Conservation (phyloP, 495 filamentous ascomycete genomes). For the Stereocaulon alpinum region DNA sequence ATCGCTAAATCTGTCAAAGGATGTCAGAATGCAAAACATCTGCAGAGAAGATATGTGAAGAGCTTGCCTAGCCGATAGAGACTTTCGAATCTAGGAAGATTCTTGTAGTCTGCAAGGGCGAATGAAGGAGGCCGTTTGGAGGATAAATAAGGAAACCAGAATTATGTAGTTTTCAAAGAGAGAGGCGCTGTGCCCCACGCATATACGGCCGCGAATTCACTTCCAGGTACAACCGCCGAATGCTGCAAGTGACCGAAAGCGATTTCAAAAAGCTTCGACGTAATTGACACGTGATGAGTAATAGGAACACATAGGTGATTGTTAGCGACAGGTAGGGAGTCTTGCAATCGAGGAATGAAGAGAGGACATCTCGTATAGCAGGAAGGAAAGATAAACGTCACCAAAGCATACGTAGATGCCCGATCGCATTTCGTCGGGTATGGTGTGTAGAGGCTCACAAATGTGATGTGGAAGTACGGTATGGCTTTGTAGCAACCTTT, state of each 20-base stretch:
- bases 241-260: conserved; percentile 4
- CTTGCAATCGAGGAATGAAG: background rate
- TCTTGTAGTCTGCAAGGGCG: background rate
- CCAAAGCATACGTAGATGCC: background rate
- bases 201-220: background rate
- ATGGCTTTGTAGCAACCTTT: background rate
- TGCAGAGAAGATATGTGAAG: background rate
- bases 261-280: background rate
- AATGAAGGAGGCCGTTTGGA: background rate
- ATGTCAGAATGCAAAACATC: background rate
- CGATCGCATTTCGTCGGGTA: conserved; percentile 2
- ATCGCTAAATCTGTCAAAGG: background rate
- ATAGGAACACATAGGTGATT: background rate
- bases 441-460: background rate
- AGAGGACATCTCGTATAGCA: background rate
- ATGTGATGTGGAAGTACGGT: background rate
- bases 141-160: background rate
- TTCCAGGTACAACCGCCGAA: background rate
- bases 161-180: no score
- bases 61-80: background rate
- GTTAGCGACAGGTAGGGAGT: background rate
- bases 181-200: background rate
- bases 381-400: background rate
- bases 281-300: background rate
- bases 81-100: background rate